Evolutionary conservation across 2,329 filamentous ascomycete species (phyloP).

Genomic region (Zymoseptoria tritici): DNA sequence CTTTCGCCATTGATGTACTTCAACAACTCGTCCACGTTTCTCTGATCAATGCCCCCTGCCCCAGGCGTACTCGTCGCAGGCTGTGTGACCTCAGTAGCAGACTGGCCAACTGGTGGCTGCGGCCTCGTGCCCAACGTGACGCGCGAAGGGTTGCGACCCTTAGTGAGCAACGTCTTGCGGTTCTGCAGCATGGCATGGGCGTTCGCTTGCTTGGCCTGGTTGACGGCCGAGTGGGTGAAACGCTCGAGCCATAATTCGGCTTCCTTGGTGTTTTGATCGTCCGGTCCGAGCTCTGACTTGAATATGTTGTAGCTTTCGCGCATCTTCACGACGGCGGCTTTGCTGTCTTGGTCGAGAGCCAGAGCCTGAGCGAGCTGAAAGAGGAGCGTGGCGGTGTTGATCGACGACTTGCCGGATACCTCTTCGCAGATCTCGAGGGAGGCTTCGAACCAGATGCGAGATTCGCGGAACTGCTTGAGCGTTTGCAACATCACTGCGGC

Average conservation of each 20-base stretch:
- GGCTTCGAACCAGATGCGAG: slow-evolving; percentile 92
- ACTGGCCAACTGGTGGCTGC: slow-evolving; percentile 48
- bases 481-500: slow-evolving; percentile 97
- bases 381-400: slow-evolving; percentile 88
- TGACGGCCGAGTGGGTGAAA: slow-evolving; percentile 89
- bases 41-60: slow-evolving; percentile 38
- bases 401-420: slow-evolving; percentile 79
- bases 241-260: slow-evolving; percentile 95
- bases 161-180: slow-evolving; percentile 19
- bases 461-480: slow-evolving; percentile 89
- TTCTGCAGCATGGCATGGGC: slow-evolving; percentile 43
- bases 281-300: slow-evolving; percentile 72
- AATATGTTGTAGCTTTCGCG: slow-evolving; percentile 96
- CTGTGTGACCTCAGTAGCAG: slow-evolving; percentile 1
- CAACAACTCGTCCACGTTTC: slow-evolving; percentile 87
- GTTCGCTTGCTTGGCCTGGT: slow-evolving; percentile 85
- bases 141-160: slow-evolving; percentile 41
- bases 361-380: slow-evolving; percentile 97
- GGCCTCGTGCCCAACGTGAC: slow-evolving; percentile 52
- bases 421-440: slow-evolving; percentile 83
- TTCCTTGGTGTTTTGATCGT: slow-evolving; percentile 97
- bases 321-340: slow-evolving; percentile 87
- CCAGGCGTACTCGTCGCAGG: slow-evolving; percentile 4
- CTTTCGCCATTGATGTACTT: slow-evolving; percentile 81
- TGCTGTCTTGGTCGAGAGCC: slow-evolving; percentile 90